Conservation (phyloP, 257 asterid species). For the Solanum gracilifrons region DNA sequence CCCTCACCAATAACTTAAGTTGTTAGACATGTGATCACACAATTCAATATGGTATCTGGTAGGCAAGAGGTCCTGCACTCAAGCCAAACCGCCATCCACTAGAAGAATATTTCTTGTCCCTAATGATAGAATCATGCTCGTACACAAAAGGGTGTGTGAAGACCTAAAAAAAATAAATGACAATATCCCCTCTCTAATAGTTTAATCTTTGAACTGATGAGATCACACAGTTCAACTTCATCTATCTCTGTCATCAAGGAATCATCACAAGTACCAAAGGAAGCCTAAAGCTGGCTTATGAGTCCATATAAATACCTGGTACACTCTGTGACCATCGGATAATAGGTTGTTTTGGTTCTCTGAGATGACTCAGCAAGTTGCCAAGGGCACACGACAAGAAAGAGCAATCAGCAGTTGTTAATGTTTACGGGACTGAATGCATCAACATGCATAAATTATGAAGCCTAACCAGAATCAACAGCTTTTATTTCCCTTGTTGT, state of each 20-base stretch:
- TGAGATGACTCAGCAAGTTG: constrained; percentile 10
- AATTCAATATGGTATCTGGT: neutral
- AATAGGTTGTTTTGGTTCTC: constrained; percentile 92
- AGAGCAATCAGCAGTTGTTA: constrained; percentile 13
- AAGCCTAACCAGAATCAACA: constrained; percentile 79
- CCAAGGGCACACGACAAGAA: neutral
- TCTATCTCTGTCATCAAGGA: neutral
- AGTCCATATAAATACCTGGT: constrained; percentile 51
- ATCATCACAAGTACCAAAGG: neutral
- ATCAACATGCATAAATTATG: neutral
- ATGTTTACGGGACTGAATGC: neutral
- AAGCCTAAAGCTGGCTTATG: neutral
- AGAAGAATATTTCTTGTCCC: neutral
- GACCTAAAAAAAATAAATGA: neutral
- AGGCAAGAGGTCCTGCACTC: neutral
- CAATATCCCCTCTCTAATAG: neutral
- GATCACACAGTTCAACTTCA: neutral
- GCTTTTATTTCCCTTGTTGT: constrained; percentile 93
- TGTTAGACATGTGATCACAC: neutral
- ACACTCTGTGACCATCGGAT: constrained; percentile 85
- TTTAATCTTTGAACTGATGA: neutral
- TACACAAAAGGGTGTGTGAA: neutral
- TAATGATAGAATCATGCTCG: neutral
- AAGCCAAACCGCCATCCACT: neutral
- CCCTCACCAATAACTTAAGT: neutral